These are phyloP conservation scores for Boletus semigastroideus DNA, from an alignment of 1,284 basidiomycete genomes.

Conservation along the genomic window DNA sequence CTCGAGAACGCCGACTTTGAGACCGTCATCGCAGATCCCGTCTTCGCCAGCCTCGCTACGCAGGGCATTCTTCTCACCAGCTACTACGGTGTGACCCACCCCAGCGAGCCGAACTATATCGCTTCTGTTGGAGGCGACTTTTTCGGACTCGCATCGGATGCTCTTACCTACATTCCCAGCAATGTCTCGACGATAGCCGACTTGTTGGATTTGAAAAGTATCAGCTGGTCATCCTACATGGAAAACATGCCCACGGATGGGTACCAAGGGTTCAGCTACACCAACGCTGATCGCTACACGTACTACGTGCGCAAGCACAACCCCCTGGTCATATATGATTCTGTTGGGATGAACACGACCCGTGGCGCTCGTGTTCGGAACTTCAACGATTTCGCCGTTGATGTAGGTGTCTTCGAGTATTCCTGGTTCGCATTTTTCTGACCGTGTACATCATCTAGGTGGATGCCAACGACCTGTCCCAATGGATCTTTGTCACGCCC, in stretches of 20 bases:
- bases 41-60: conserved; percentile 50
- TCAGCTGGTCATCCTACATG: conserved; percentile 57
- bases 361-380: conserved; percentile 56
- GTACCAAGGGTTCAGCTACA: conserved; percentile 47
- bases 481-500: conserved; percentile 66
- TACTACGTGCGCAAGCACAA: conserved; percentile 64
- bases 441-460: conserved; percentile 13
- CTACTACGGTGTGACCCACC: conserved; percentile 62
- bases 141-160: conserved; percentile 55
- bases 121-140: conserved; percentile 56
- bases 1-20: conserved; percentile 58
- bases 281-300: conserved; percentile 42
- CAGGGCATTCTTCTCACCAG: conserved; percentile 53
- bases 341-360: conserved; percentile 39
- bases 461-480: conserved; percentile 47
- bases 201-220: conserved; percentile 57
- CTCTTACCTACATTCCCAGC: conserved; percentile 34
- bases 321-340: conserved; percentile 54
- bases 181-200: conserved; percentile 63
- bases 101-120: conserved; percentile 65
- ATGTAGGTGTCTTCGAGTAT: conserved; percentile 34
- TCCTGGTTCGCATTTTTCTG: neutral
- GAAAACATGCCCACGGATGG: conserved; percentile 63
- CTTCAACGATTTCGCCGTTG: conserved; percentile 59
- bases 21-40: conserved; percentile 30